Evolutionary conservation across 257 asterid genomes (phyloP), one percentile per base, ranked within the genome.

Genomic region (Avicennia marina): DNA sequence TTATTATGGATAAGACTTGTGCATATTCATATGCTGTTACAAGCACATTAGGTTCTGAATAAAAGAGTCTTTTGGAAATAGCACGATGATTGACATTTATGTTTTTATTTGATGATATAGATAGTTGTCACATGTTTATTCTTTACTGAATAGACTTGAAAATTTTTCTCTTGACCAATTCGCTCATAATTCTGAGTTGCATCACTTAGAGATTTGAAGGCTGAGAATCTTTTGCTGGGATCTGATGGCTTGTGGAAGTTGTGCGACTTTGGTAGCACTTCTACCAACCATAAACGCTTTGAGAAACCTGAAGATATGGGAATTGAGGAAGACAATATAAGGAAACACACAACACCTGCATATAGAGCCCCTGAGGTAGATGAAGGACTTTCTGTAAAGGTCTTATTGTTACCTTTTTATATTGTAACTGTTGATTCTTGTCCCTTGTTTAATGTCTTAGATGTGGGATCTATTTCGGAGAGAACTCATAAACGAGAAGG

Each of bases 301-400:
- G 98, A 88, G 77, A 93, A 79, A 69, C 94, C 98, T 47, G 98
- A 83, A 74, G 98, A 93, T 70, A 93, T 89, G 98, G 98, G 98
- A 56, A 79, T 93, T 40, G 98, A 93, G 82, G 98, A 93, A 80
- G 98, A 93, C 55, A 93, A 75, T 60, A 93, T 93, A 58, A 75
- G 98, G 81, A 93, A 93, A 69, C 75, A 85, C 76, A 93, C 98
- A 13, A 89, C 98, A 42, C 98, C 98, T 66, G 98, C 97, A 71
- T 91, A 91, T 76, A 81, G 98, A 80, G 80, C 97, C 68, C 98
- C 98, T 33, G 98, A 91, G 98, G 98, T 91, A 81, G 74, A 75
- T 65, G 47, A 64, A 60, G 69, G 57, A 56, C 72, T 76, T 72
- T 58, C 46, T 62, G 34, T 73, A 73, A 19, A 53, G 41, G 59